Evolutionary conservation across 495 filamentous ascomycete species (phyloP).

Genomic region (Neurospora sp.): DNA sequence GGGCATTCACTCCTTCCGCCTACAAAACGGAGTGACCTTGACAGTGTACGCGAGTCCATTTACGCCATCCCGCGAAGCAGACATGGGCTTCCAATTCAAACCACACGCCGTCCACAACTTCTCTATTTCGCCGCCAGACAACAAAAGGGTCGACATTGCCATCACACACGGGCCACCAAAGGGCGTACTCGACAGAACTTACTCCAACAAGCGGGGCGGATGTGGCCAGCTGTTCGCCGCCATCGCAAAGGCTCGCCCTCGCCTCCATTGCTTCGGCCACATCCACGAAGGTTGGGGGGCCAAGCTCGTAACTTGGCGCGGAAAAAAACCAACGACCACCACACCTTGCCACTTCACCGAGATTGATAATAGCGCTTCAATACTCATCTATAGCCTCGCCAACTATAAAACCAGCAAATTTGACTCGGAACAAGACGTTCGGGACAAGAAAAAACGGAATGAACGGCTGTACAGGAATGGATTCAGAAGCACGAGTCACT

Average conservation of each 20-base stretch:
- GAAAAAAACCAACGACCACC: conserved; percentile 15
- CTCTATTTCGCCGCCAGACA: conserved; percentile 16
- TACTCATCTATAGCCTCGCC: conserved; percentile 31
- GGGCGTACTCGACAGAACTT: conserved; percentile 43
- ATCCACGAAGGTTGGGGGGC: conserved; percentile 72
- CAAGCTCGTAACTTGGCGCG: conserved; percentile 45
- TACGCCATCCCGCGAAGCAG: conserved; percentile 44
- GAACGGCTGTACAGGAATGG: not conserved
- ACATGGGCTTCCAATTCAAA: conserved; percentile 54
- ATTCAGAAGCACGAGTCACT: conserved; percentile 20
- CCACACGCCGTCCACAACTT: conserved; percentile 36
- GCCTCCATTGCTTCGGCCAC: conserved; percentile 63
- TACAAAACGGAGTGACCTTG: conserved; percentile 48
- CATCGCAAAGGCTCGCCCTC: conserved; percentile 41
- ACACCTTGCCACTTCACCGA: conserved; percentile 26
- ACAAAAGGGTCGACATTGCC: conserved; percentile 47
- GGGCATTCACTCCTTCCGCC: conserved; percentile 44
- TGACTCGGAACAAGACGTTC: conserved; percentile 3
- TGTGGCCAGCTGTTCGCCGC: conserved; percentile 49
- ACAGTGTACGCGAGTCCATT: conserved; percentile 63
- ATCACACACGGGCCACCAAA: conserved; percentile 68
- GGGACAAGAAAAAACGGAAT: conserved; percentile 4
- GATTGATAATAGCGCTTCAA: conserved; percentile 34
- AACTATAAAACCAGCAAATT: conserved; percentile 15
- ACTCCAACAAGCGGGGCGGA: conserved; percentile 33